Base-by-base conservation (phyloP, 2,329 filamentous ascomycete genomes). In the Fusarium sp. region DNA sequence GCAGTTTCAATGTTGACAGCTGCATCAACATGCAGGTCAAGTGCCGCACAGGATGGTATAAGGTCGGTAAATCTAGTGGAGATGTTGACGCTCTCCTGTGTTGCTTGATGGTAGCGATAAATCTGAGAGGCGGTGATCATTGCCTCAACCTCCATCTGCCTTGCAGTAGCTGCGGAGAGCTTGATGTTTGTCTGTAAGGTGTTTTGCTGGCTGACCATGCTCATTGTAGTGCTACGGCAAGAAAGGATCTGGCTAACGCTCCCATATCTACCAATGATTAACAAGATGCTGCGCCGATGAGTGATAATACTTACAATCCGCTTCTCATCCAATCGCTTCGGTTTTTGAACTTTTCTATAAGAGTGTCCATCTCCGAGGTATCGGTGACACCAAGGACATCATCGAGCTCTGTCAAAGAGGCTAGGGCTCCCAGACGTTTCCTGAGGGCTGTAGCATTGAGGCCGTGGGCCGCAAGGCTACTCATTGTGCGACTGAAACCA, bases 31-130 rank as follows among this genome's bases (percentile, higher is more conserved):
- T 90, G 87, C 4, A 98, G 81, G 0, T 92, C 93, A n/a, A 93
- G 80, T 1, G 87, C 83, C 64, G 87, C 85, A 76, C 92, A 96
- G 6, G 90, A 83, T 8, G 84, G 78, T n/a, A 94, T 88, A 27
- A 98, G 85, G 58, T 93, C 90, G 14, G 90, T 92, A n/a, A 99
- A 85, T 27, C 91, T 90, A 4, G 94, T 96, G 14, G 94, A 92
- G 14, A 94, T 89, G 69, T 94, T 94, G 27, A 99, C 81, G 1
- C 94, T 95, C 74, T 97, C 94, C 77, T 98, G 94, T 3, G 92
- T 87, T 6, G 92, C 91, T 65, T 91, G 90, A 74, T 98, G 94
- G 69, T 90, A 91, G 47, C 94, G 88, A 72, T 92, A 93, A 25
- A 97, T 87, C 7, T 86, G 84, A 1, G 95, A 92, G 9, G 93